phyloP scores from a whole-genome alignment of 805 yeast species.

The Candida yuanshanica region DNA sequence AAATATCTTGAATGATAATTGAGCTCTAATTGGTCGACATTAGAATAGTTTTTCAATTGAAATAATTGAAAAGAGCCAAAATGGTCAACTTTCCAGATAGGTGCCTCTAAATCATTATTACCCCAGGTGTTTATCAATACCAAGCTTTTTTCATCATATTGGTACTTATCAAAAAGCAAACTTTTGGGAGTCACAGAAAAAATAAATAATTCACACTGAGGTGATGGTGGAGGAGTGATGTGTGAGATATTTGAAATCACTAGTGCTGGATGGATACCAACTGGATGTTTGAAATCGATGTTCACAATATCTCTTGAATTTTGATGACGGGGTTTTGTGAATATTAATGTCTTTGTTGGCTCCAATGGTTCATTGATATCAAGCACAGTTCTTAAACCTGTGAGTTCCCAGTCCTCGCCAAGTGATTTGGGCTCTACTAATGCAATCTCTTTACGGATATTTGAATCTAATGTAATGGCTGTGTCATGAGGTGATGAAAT shows the following conservation, averaged over 20 bases:
- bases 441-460: slow-evolving; percentile 21
- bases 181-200: slow-evolving; percentile 38
- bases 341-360: slow-evolving; percentile 20
- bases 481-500: slow-evolving; percentile 17
- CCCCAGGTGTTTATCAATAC: slow-evolving; percentile 43
- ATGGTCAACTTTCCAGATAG: slow-evolving; percentile 38
- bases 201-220: slow-evolving; percentile 38
- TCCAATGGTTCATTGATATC: slow-evolving; percentile 11
- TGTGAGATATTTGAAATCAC: slow-evolving; percentile 10
- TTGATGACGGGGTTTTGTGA: slow-evolving; percentile 21
- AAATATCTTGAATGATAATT: slow-evolving; percentile 50
- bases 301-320: slow-evolving; percentile 4
- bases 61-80: slow-evolving; percentile 46
- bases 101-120: slow-evolving; percentile 51
- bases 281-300: slow-evolving; percentile 21
- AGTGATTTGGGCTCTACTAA: slow-evolving; percentile 14
- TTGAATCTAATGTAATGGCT: slow-evolving; percentile 4
- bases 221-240: slow-evolving; percentile 6
- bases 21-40: slow-evolving; percentile 26
- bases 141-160: slow-evolving; percentile 31
- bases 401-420: slow-evolving; percentile 16
- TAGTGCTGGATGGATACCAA: slow-evolving; percentile 35
- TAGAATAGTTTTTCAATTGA: slow-evolving; percentile 16
- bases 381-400: slow-evolving; percentile 18
- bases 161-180: slow-evolving; percentile 51